Evolutionary conservation across 768 basidiomycete genomes (phyloP), one percentile per base, ranked within the genome.

Genomic region (Arthromyces matolae): DNA sequence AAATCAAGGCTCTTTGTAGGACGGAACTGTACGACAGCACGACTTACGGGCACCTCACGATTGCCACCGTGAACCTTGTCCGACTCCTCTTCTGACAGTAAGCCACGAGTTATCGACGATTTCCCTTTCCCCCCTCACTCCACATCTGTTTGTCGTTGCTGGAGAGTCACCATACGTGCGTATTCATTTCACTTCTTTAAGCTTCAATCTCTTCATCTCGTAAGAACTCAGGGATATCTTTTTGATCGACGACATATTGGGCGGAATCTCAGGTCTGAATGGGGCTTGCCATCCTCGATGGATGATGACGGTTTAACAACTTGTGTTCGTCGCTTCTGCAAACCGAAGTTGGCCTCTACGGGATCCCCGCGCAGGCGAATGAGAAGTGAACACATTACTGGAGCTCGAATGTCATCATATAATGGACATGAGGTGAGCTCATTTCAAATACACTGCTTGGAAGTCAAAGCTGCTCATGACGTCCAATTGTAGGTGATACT

Each of bases 21-120:
- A 95, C 65, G 91, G 89, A 3, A 77, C 84, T 23, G 90, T 93
- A 8, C 78, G 92, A 20, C 91, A 93, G 60, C 92, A 94, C 61
- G 92, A 95, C 60, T 66, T 94, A 35, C 73, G 92, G 42, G 76
- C 76, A 8, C 65, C 75, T 12, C 88, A 94, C 64, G 64, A 64
- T n/a, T 95, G 92, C 65, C 54, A 65, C 23, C 55, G 60, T 13
- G 68, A 64, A 9, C 60, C 69, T 8, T 95, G 92, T 61, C 84
- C 90, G 19, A 69, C 82, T 14, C 84, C 90, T 2, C 70, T 95
- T 13, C 76, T 90, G 16, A 75, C 76, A 52, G 64, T 89, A 31
- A 72, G 76, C 42, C 72, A 83, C 63, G 74, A 84, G 42, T 72
- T 93, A 37, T 89, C 83, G 7, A 81, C 88, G 16, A 66, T 93